These are phyloP conservation scores for Dacryopinax spathularia DNA, from an alignment of 768 basidiomycete genomes.

Conservation along the genomic window DNA sequence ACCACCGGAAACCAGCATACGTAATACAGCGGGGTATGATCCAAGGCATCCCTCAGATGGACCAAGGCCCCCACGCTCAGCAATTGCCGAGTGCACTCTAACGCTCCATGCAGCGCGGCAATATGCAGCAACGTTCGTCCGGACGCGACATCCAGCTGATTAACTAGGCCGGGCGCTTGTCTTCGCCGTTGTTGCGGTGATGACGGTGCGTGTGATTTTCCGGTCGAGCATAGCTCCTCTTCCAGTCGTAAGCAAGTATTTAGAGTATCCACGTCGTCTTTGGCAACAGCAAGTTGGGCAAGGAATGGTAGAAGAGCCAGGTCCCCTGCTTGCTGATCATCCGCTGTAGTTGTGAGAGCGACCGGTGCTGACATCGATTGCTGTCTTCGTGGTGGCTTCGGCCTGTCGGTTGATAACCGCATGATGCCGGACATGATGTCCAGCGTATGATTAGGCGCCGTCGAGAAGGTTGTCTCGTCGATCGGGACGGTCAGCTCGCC, in stretches of 20 bases:
- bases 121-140: slow-evolving; percentile 67
- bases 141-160: slow-evolving; percentile 54
- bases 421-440: neutral
- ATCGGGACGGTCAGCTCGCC: slow-evolving; percentile 65
- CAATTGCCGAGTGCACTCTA: slow-evolving; percentile 31
- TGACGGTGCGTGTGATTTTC: neutral
- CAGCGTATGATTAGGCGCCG: neutral
- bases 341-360: neutral
- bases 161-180: slow-evolving; percentile 46
- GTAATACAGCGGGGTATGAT: slow-evolving; percentile 75
- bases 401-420: neutral
- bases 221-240: neutral
- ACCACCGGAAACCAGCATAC: slow-evolving; percentile 25
- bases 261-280: slow-evolving; percentile 50
- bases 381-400: neutral
- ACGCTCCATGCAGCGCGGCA: slow-evolving; percentile 55
- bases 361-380: neutral
- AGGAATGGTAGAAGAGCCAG: slow-evolving; percentile 58
- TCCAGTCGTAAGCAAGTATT: slow-evolving; percentile 37
- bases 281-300: slow-evolving; percentile 62
- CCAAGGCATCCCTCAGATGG: slow-evolving; percentile 63
- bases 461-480: slow-evolving; percentile 26
- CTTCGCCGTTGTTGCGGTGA: slow-evolving; percentile 19
- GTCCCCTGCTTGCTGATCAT: neutral
- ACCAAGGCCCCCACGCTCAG: slow-evolving; percentile 66